Evolutionary conservation across 805 yeast genomes (phyloP).

Genomic region (Kuraishia capsulata): DNA sequence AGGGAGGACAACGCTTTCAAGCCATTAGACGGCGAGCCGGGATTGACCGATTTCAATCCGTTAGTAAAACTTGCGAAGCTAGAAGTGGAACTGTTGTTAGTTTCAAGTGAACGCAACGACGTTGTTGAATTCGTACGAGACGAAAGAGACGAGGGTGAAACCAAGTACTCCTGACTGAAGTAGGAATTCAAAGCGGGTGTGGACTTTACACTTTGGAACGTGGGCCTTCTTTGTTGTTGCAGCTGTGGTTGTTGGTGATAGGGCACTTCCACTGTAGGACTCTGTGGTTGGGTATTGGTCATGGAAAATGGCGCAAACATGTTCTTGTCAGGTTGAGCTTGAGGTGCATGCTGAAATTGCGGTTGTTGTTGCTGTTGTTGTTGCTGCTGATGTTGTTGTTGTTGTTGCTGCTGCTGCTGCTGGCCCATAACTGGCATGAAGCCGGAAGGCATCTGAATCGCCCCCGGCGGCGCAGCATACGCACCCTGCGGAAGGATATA

Average conservation of each 20-base stretch:
- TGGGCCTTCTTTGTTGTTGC: constrained; percentile 6
- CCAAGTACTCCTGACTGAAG: constrained; percentile 6
- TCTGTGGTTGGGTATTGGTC: constrained; percentile 2
- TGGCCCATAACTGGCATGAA: constrained; percentile 4
- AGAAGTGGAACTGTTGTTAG: constrained; percentile 16
- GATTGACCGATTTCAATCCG: background rate
- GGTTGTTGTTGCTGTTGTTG: constrained; percentile 9
- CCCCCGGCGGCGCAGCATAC: background rate
- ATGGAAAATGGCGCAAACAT: constrained; percentile 6
- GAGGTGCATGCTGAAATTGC: constrained; percentile 1
- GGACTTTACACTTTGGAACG: constrained; percentile 13
- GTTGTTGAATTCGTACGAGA: constrained; percentile 22
- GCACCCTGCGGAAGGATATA: constrained; percentile 16
- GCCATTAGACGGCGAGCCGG: constrained; percentile 7
- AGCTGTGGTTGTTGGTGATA: constrained; percentile 1
- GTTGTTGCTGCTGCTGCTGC: constrained; percentile 7
- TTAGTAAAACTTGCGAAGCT: constrained; percentile 5
- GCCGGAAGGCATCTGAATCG: constrained; percentile 1
- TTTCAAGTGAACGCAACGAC: constrained; percentile 21
- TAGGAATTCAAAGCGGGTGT: constrained; percentile 12
- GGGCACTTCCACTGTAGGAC: background rate
- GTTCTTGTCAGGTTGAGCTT: constrained; percentile 4
- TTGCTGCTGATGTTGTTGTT: constrained; percentile 7
- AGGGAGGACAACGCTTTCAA: constrained; percentile 36
- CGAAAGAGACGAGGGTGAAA: constrained; percentile 19